A percentile compares a stretch with the other conserved stretches of the same genome.
These are phyloP conservation scores for Annulohypoxylon bovei DNA, from an alignment of 495 filamentous ascomycete species.

Conservation along the genomic window DNA sequence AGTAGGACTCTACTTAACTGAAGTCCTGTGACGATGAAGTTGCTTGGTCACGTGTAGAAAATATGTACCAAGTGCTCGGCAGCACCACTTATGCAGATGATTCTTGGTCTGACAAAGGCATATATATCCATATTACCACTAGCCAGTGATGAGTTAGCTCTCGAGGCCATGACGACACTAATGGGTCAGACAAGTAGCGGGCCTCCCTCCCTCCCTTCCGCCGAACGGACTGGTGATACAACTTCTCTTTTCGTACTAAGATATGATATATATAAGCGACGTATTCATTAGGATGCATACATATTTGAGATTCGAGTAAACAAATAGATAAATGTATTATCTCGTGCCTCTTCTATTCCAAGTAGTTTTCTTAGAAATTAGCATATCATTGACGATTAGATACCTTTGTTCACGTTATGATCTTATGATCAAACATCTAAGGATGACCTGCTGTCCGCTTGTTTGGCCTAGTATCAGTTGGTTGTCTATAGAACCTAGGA, in stretches of 20 bases:
- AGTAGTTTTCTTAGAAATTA: not conserved
- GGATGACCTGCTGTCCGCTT: not conserved
- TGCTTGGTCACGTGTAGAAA: not conserved
- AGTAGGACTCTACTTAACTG: too few relatives aligned
- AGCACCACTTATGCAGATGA: not conserved
- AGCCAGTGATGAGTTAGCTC: not conserved
- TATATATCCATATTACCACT: not conserved
- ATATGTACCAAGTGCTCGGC: not conserved
- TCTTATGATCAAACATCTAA: not conserved
- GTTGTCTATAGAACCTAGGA: not conserved
- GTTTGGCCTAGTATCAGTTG: not conserved
- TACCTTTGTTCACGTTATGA: constrained; percentile 2
- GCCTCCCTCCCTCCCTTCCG: not conserved
- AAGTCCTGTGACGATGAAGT: not conserved
- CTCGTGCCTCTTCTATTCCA: not conserved
- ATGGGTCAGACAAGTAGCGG: not conserved
- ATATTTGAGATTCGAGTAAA: not conserved
- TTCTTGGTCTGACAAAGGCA: not conserved
- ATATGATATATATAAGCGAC: not conserved
- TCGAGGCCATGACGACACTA: not conserved
- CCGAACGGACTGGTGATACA: not conserved
- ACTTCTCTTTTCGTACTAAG: not conserved
- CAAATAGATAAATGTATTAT: too few relatives aligned
- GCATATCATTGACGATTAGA: not conserved
- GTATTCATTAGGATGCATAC: not conserved